Conservation (phyloP, 495 filamentous ascomycete genomes). For the Penicillium malachiteum region DNA sequence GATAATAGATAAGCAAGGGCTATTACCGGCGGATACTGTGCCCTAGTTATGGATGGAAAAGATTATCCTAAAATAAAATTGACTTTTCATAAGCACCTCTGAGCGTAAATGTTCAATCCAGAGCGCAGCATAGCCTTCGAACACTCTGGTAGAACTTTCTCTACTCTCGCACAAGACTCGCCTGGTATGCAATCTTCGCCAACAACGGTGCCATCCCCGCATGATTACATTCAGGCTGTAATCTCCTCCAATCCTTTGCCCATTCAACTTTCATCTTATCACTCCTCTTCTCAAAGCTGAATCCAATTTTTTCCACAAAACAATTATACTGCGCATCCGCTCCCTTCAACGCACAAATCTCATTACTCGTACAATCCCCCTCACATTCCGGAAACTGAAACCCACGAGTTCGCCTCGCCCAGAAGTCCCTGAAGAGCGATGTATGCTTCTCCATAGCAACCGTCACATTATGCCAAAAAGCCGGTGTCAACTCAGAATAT, state of each 20-base stretch:
- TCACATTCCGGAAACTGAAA: conserved; percentile 33
- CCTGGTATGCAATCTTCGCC: conserved; percentile 18
- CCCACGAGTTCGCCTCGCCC: conserved; percentile 35
- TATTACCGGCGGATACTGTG: background rate
- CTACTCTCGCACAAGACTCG: conserved; percentile 4
- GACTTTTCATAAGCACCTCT: too few relatives aligned
- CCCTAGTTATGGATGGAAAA: too few relatives aligned
- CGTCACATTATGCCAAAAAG: conserved; percentile 61
- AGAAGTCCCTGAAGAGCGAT: conserved; percentile 38
- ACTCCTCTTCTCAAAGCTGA: conserved; percentile 23
- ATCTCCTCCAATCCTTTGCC: background rate
- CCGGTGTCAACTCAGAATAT: conserved; percentile 46
- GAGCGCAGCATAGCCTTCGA: too few relatives aligned
- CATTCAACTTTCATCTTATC: background rate
- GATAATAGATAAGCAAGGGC: conserved; percentile 13
- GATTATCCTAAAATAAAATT: too few relatives aligned
- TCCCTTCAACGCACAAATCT: conserved; percentile 45
- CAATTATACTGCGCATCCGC: conserved; percentile 38
- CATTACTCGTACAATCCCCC: conserved; percentile 32
- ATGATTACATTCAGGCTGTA: conserved; percentile 24
- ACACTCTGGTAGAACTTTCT: background rate
- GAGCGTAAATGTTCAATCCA: too few relatives aligned
- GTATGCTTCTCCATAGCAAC: conserved; percentile 36
- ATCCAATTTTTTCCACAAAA: conserved; percentile 15
- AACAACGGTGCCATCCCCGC: conserved; percentile 25